Evolutionary conservation across 176 grass and related monocot species (phyloP), one percentile per base, ranked within the genome.

Genomic region (Oryza meridionalis): DNA sequence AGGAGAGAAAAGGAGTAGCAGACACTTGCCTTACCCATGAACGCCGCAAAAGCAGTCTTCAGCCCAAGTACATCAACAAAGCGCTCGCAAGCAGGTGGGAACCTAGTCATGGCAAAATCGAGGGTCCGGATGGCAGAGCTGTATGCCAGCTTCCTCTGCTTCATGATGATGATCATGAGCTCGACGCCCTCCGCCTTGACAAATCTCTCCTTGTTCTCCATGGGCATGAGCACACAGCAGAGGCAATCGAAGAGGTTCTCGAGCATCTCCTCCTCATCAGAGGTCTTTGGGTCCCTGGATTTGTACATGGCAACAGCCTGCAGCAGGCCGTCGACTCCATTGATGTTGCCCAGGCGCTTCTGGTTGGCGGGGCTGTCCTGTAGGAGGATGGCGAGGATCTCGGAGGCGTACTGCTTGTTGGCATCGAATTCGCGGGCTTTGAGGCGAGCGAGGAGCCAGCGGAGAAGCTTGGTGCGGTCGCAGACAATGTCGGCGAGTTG

Each of bases 11-110:
- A 85, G 74, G 50, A 78, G 38, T 19, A 84, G n/a, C 0, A 2
- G 31, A 47, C 14, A 96, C 93, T 96, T 96, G 89, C 96, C 96
- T 99, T 99, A 90, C 96, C 96, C 96, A 99, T 99, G 88, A 98
- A 96, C 0, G 96, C 89, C 0, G 93, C 85, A 67, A 99, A 99
- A 29, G 88, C 89, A 9, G 96, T 99, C 91, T 99, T 99, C 82
- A 99, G 90, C 61, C 96, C 89, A 13, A 99, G 81, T 11, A 99
- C 93, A 59, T 99, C 93, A 8, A 96, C 91, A 77, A 99, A 99
- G 0, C 93, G 91, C 81, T 96, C 96, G 2, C 96, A 99, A 1
- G 96, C 93, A 27, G 93, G 93, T 0, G 96, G 91, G 70, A 95
- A 98, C 69, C 92, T 94, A 0, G 96, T 99, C 96, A 99, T 99